Percentiles rank a stretch among this genome's conserved stretches.
These are phyloP conservation scores for Astrocystis sublimbata DNA, from an alignment of 495 filamentous ascomycete genomes.

Conservation along the genomic window DNA sequence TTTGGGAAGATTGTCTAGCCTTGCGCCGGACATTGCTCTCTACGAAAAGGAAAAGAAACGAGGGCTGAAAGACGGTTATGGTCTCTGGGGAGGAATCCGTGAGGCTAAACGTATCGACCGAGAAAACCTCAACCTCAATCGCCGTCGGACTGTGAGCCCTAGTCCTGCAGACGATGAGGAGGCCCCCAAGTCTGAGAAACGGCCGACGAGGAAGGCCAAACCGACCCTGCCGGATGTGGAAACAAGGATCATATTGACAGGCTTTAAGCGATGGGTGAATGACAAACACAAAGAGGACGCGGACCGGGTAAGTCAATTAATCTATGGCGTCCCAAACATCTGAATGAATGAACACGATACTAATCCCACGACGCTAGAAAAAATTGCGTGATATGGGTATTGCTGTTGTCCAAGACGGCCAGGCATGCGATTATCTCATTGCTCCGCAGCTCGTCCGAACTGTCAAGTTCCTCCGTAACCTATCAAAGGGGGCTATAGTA, in stretches of 20 bases:
- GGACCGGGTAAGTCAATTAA: slow-evolving; percentile 74
- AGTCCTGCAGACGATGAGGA: slow-evolving; percentile 51
- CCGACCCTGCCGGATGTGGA: slow-evolving; percentile 57
- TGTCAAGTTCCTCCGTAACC: slow-evolving; percentile 84
- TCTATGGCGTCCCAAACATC: slow-evolving; percentile 43
- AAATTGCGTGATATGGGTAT: slow-evolving; percentile 84
- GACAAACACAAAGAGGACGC: slow-evolving; percentile 69
- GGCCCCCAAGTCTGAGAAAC: slow-evolving; percentile 45
- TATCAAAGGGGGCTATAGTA: slow-evolving; percentile 75
- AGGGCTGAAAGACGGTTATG: slow-evolving; percentile 64
- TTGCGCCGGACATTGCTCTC: slow-evolving; percentile 79
- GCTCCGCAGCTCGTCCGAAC: slow-evolving; percentile 86
- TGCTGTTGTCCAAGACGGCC: slow-evolving; percentile 69
- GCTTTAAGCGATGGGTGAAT: slow-evolving; percentile 72
- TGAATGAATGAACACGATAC: slow-evolving; percentile 17
- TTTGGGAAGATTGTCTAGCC: slow-evolving; percentile 67
- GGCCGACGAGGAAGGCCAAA: slow-evolving; percentile 62
- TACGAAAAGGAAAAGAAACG: slow-evolving; percentile 94
- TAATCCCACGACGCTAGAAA: slow-evolving; percentile 54
- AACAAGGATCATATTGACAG: slow-evolving; percentile 75
- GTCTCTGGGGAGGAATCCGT: slow-evolving; percentile 71
- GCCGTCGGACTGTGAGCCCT: slow-evolving; percentile 36
- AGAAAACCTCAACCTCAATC: slow-evolving; percentile 38
- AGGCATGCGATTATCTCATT: slow-evolving; percentile 80
- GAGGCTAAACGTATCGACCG: slow-evolving; percentile 58